phyloP scores from a whole-genome alignment of 306 rosid species.

The Cyclanthera cordifolia region DNA sequence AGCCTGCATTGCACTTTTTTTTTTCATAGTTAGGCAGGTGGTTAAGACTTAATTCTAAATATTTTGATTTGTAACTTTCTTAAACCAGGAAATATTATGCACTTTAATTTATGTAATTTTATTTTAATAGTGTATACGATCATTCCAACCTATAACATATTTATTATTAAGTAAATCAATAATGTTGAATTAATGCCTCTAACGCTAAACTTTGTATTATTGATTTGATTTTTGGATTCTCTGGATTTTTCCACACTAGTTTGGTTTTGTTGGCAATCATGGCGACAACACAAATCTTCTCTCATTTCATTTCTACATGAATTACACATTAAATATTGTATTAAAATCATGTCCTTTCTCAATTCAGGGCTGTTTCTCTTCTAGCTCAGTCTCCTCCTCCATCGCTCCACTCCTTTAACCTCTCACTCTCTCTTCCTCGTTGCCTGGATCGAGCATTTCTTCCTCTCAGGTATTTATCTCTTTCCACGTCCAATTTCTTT shows the following conservation, averaged over 20 bases:
- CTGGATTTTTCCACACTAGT: background rate
- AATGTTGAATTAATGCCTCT: too few relatives aligned
- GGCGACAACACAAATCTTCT: background rate
- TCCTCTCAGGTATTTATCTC: conserved; percentile 6
- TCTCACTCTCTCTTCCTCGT: background rate
- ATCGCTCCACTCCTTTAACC: background rate
- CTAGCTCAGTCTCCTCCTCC: background rate
- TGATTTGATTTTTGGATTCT: too few relatives aligned
- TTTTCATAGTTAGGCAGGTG: too few relatives aligned
- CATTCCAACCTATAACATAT: too few relatives aligned
- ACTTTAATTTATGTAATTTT: too few relatives aligned
- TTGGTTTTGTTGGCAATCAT: background rate
- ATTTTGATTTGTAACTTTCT: too few relatives aligned
- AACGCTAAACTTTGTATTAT: too few relatives aligned
- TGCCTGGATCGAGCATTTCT: background rate
- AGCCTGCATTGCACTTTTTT: too few relatives aligned
- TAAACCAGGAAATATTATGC: too few relatives aligned
- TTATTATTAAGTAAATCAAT: too few relatives aligned
- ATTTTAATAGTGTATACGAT: too few relatives aligned
- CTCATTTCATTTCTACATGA: background rate
- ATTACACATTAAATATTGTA: background rate
- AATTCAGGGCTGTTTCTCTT: conserved; percentile 1
- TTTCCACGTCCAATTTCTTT: background rate
- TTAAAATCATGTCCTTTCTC: background rate
- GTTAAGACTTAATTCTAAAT: too few relatives aligned